phyloP scores from a whole-genome alignment of 805 yeast genomes.

The Candida hungchunana region DNA sequence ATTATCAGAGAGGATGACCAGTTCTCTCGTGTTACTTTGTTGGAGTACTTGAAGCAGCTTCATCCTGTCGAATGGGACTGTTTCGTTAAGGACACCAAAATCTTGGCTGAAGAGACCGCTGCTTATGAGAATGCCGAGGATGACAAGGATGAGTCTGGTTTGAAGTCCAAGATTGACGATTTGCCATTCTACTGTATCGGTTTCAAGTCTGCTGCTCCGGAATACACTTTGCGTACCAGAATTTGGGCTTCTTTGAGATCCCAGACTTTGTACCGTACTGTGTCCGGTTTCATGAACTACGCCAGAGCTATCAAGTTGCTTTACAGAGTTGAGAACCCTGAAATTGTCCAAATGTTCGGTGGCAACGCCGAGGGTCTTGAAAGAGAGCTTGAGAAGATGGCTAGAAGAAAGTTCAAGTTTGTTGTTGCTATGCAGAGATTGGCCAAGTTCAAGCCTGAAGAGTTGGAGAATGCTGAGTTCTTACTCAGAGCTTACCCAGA shows the following conservation, averaged over 20 bases:
- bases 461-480: conserved; percentile 75
- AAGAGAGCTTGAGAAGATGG: conserved; percentile 89
- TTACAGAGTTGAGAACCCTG: conserved; percentile 93
- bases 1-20: conserved; percentile 97
- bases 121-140: conserved; percentile 49
- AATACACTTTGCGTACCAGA: conserved; percentile 91
- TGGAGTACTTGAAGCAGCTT: conserved; percentile 90
- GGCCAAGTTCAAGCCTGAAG: conserved; percentile 66
- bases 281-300: conserved; percentile 97
- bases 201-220: conserved; percentile 96
- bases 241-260: conserved; percentile 98
- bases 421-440: conserved; percentile 86
- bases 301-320: conserved; percentile 92
- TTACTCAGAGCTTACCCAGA: conserved; percentile 82
- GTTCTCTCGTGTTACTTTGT: conserved; percentile 87
- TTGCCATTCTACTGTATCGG: conserved; percentile 95
- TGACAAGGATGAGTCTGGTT: conserved; percentile 58
- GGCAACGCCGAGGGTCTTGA: conserved; percentile 97
- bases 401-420: conserved; percentile 76
- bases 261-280: conserved; percentile 94
- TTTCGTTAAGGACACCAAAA: conserved; percentile 93
- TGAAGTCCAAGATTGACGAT: conserved; percentile 84
- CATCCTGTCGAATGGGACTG: conserved; percentile 98
- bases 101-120: conserved; percentile 91
- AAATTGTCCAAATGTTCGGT: conserved; percentile 95